Evolutionary conservation across 148 eudicot species (phyloP).

Genomic region (Cornus kousa): DNA sequence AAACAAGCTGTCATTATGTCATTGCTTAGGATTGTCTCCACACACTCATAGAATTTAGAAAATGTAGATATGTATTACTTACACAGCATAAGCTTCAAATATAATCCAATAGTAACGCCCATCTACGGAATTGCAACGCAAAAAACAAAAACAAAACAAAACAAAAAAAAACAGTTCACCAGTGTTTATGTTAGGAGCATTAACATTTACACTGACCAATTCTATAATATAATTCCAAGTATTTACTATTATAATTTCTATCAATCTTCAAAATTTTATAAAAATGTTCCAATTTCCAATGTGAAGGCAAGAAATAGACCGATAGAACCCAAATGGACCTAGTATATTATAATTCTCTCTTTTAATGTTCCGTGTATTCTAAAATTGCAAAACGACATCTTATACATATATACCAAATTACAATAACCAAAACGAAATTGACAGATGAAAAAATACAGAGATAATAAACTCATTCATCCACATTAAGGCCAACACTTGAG

Average conservation of each 20-base stretch:
- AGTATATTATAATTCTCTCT: background rate
- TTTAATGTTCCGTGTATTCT: background rate
- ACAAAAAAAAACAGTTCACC: no score
- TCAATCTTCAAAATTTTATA: background rate
- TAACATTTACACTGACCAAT: background rate
- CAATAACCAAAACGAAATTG: background rate
- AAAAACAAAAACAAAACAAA: no score
- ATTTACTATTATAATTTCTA: background rate
- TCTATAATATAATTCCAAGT: background rate
- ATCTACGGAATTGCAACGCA: background rate
- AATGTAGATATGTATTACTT: background rate
- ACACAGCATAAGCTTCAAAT: background rate
- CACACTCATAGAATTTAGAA: no score
- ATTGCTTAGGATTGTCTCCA: background rate
- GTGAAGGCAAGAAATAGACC: background rate
- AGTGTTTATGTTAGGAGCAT: background rate
- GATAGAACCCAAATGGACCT: background rate
- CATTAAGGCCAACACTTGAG: background rate
- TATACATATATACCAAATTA: background rate
- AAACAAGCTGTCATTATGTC: background rate
- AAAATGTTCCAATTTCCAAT: slow-evolving; percentile 1
- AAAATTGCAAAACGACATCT: background rate
- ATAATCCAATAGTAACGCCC: background rate
- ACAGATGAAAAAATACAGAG: background rate
- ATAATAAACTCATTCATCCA: background rate